phyloP scores from a whole-genome alignment of 139 green algal species.

The Pleodorina starrii region DNA sequence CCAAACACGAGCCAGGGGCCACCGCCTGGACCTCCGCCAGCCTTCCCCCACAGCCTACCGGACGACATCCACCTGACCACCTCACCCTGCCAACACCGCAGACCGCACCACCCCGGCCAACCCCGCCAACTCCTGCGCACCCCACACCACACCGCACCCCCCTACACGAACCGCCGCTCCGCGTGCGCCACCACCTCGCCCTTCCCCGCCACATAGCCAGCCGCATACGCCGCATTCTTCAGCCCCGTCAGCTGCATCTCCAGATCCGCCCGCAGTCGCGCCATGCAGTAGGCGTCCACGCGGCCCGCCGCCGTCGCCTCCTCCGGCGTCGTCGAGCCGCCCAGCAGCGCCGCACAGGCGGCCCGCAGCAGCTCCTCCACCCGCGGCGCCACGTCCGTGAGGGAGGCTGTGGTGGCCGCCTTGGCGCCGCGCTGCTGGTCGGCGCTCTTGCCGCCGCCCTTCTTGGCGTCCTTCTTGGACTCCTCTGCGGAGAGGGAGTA shows the following conservation, averaged over 20 bases:
- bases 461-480: constrained; percentile 11
- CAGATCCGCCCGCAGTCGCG: constrained; percentile 71
- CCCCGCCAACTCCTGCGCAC: too few species aligned
- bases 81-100: too few species aligned
- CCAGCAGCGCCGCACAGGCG: constrained; percentile 42
- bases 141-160: too few species aligned
- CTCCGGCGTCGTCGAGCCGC: not conserved
- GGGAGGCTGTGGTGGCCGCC: not conserved
- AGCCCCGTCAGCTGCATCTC: constrained; percentile 74
- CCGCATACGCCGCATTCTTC: constrained; percentile 78
- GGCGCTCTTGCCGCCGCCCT: constrained; percentile 13
- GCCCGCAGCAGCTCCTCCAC: constrained; percentile 55
- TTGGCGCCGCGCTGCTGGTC: not conserved
- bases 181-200: constrained; percentile 66
- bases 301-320: not conserved
- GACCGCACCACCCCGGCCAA: too few species aligned
- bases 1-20: too few species aligned
- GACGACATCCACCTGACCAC: too few species aligned
- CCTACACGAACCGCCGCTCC: constrained; percentile 57
- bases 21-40: too few species aligned
- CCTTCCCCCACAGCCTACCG: too few species aligned
- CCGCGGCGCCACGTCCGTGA: constrained; percentile 48
- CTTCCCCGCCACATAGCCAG: constrained; percentile 74
- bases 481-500: constrained; percentile 2
- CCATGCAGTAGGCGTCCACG: constrained; percentile 59